Base-by-base conservation (phyloP, 2,329 filamentous ascomycete species). In the Colletotrichum endophyticum region DNA sequence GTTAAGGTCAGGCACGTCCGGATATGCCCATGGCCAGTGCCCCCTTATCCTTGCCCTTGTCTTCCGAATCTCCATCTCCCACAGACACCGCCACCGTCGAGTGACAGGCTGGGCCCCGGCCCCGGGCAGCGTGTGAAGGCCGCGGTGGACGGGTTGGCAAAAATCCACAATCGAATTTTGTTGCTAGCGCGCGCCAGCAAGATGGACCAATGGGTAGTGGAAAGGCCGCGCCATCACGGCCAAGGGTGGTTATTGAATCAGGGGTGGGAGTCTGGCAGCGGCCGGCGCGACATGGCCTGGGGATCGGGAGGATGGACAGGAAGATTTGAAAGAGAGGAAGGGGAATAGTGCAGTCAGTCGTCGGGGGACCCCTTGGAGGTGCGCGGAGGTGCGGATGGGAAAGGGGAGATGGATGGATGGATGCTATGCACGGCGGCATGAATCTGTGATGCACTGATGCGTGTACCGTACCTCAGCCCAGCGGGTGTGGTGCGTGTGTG, bases 11-110 rank as follows among this genome's bases (percentile, higher is more conserved):
- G 34, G 61, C 73, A 75, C 32, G 61, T 57, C 61, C 72, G 68
- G 72, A 72, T 53, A 36, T 62, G 67, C 44, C 57, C 22, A 57
- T 70, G 72, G 59, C 30, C 59, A 30, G 59, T 57, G 36, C n/a
- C 12, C 56, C 56, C 56, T 59, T 59, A 62, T 62, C 59, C 59
- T 32, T 25, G 59, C 56, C 69, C 70, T 49, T 67, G 62, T 49
- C 70, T 49, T 19, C 66, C 66, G 49, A 64, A 25, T 67, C 63
- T 53, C 70, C 36, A 53, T 66, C 61, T 76, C 70, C 73, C 73
- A 76, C 70, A 66, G 74, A 76, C 74, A 76, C 74, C 30, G 74
- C 74, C 74, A 76, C 74, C 39, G 63, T 69, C 59, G 74, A 73
- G 28, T 73, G 70, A 74, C 74, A 76, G 70, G 70, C 64, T n/a